Percentiles rank a stretch among this genome's conserved stretches.
Evolutionary conservation across 73 alveolate species (phyloP).

Genomic region (Stentor roeselii): DNA sequence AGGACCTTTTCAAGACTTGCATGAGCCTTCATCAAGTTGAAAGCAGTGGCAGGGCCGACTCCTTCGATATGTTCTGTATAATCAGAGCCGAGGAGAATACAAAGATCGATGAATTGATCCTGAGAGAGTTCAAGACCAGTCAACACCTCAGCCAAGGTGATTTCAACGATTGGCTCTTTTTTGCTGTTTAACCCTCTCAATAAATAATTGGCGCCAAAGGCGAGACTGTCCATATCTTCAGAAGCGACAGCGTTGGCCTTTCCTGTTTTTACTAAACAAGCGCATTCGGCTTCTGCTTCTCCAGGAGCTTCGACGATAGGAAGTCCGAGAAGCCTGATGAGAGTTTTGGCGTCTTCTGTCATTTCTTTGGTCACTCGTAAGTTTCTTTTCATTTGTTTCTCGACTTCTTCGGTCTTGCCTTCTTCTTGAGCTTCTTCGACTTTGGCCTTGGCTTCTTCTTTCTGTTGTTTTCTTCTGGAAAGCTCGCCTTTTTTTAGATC

Average conservation of each 20-base stretch:
- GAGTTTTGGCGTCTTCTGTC: slow-evolving; percentile 88
- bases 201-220: slow-evolving; percentile 78
- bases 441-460: slow-evolving; percentile 76
- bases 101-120: slow-evolving; percentile 91
- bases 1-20: slow-evolving; percentile 70
- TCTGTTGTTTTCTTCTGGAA: slow-evolving; percentile 67
- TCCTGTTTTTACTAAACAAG: slow-evolving; percentile 77
- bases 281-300: slow-evolving; percentile 97
- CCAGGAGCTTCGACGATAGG: slow-evolving; percentile 90
- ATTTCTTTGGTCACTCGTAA: slow-evolving; percentile 68
- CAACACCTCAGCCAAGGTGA: slow-evolving; percentile 67
- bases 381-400: slow-evolving; percentile 68
- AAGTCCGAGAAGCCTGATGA: slow-evolving; percentile 71
- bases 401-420: slow-evolving; percentile 77
- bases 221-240: slow-evolving; percentile 93
- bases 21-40: slow-evolving; percentile 62
- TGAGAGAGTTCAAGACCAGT: slow-evolving; percentile 63
- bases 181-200: slow-evolving; percentile 79
- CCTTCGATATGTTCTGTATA: slow-evolving; percentile 73
- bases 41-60: slow-evolving; percentile 80
- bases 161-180: slow-evolving; percentile 81
- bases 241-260: slow-evolving; percentile 84
- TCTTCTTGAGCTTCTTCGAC: slow-evolving; percentile 71
- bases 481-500: slow-evolving; percentile 72
- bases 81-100: slow-evolving; percentile 88